Evolutionary conservation across 495 filamentous ascomycete genomes (phyloP).

Genomic region (Aspergillus egyptiacus): DNA sequence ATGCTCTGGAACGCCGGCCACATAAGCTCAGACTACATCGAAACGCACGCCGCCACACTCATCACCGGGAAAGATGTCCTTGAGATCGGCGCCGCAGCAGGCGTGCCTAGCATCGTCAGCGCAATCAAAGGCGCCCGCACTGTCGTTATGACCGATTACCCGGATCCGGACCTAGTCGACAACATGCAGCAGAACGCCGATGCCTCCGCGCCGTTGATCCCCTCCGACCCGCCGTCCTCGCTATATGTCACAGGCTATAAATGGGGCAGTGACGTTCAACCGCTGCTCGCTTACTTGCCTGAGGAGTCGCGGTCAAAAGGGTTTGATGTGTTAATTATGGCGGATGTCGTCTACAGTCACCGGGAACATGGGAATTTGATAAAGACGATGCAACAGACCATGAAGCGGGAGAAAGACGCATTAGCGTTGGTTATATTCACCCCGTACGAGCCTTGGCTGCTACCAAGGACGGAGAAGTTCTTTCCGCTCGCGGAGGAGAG

Average conservation of each 20-base stretch:
- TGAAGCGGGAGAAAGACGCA: constrained; percentile 49
- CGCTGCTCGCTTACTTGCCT: constrained; percentile 48
- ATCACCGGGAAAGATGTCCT: constrained; percentile 61
- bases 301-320: constrained; percentile 21
- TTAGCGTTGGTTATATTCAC: constrained; percentile 86
- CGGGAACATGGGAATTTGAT: constrained; percentile 74
- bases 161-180: constrained; percentile 69
- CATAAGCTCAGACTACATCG: constrained; percentile 69
- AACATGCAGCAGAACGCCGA: constrained; percentile 71
- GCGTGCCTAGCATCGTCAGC: constrained; percentile 74
- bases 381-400: constrained; percentile 56
- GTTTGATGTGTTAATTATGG: constrained; percentile 79
- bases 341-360: constrained; percentile 85
- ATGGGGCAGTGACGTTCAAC: constrained; percentile 61
- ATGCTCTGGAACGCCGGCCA: constrained; percentile 85
- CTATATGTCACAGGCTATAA: constrained; percentile 63
- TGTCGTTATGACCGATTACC: constrained; percentile 84
- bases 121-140: constrained; percentile 61
- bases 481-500: constrained; percentile 64
- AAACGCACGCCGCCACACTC: constrained; percentile 50
- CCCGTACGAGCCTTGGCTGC: constrained; percentile 84
- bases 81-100: constrained; percentile 86
- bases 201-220: constrained; percentile 30
- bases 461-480: constrained; percentile 76
- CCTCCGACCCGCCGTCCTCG: constrained; percentile 25